These are phyloP conservation scores for Aureobasidium zeae DNA, from an alignment of 2,329 filamentous ascomycete species.

Conservation along the genomic window DNA sequence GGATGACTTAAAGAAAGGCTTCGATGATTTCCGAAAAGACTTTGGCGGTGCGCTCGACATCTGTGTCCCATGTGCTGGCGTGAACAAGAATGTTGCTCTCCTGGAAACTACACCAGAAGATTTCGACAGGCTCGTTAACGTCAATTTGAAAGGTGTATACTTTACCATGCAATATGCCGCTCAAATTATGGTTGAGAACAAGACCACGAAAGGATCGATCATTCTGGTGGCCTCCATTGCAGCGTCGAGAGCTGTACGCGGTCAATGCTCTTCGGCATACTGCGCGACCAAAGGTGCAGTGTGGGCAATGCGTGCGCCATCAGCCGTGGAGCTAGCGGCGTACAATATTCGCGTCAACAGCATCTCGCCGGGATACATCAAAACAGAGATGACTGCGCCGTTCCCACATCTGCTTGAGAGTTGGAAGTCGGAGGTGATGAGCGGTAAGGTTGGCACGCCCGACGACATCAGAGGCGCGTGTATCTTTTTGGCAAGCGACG, in stretches of 20 bases:
- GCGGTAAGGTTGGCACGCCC: conserved; percentile 38
- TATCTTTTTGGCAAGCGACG: conserved; percentile 42
- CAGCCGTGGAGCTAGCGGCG: conserved; percentile 63
- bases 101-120: conserved; percentile 37
- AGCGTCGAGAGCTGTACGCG: conserved; percentile 42
- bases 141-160: conserved; percentile 40
- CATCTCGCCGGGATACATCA: conserved; percentile 21
- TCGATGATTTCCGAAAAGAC: conserved; percentile 28
- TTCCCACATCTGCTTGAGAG: conserved; percentile 41
- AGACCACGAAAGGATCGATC: conserved; percentile 44
- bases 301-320: conserved; percentile 42
- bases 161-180: conserved; percentile 42
- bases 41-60: conserved; percentile 35
- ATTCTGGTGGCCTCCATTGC: conserved; percentile 47
- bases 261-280: conserved; percentile 30
- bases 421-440: conserved; percentile 45
- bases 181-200: conserved; percentile 43
- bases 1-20: conserved; percentile 27
- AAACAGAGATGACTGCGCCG: conserved; percentile 23
- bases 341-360: conserved; percentile 37
- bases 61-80: conserved; percentile 38
- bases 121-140: conserved; percentile 33
- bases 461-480: conserved; percentile 44
- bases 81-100: conserved; percentile 38
- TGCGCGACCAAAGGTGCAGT: conserved; percentile 8